Evolutionary conservation across 345 rosid species (phyloP).

Genomic region (Ricinus communis): DNA sequence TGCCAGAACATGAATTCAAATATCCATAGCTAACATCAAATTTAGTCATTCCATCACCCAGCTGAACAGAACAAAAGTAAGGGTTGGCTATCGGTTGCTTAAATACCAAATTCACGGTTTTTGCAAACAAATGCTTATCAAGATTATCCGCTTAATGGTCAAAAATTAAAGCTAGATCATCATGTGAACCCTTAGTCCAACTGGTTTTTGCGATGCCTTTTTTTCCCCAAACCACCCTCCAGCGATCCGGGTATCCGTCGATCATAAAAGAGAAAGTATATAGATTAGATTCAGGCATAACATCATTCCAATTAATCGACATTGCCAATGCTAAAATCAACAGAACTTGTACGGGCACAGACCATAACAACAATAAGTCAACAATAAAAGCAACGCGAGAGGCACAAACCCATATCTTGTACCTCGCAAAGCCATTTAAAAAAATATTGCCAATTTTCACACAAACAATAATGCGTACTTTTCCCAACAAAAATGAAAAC

Average conservation of each 20-base stretch:
- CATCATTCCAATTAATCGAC: background rate
- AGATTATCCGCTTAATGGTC: background rate
- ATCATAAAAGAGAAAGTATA: too few relatives aligned
- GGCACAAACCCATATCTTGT: too few relatives aligned
- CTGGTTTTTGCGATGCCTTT: background rate
- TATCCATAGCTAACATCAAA: too few relatives aligned
- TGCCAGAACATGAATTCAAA: background rate
- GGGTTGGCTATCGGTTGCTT: background rate
- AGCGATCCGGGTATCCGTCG: too few relatives aligned
- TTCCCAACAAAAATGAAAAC: too few relatives aligned
- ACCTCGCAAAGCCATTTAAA: too few relatives aligned
- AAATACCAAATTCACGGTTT: background rate
- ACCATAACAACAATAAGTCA: too few relatives aligned
- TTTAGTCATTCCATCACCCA: too few relatives aligned
- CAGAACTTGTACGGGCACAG: too few relatives aligned
- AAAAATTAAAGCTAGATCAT: background rate
- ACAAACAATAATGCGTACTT: background rate
- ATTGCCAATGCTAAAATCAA: background rate
- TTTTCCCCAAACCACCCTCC: background rate
- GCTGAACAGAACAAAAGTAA: too few relatives aligned
- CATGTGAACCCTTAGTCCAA: background rate
- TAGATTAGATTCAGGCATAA: background rate
- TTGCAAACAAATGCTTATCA: background rate
- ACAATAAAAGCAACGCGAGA: too few relatives aligned
- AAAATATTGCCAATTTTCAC: background rate